phyloP scores from a whole-genome alignment of 2,329 filamentous ascomycete species.

The Verticillium dahliae region DNA sequence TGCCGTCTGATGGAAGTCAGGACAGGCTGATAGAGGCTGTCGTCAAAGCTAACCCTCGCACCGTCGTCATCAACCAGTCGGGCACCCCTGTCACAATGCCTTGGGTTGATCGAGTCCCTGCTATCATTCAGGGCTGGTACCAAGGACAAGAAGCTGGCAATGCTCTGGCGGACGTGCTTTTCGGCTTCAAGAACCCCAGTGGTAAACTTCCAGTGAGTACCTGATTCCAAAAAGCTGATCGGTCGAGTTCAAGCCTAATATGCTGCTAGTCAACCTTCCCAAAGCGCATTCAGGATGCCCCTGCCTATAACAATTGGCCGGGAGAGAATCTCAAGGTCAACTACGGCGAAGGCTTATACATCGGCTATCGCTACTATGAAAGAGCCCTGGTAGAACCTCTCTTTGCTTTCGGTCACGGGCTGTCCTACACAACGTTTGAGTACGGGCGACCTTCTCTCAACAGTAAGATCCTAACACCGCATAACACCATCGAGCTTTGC shows the following conservation, averaged over 20 bases:
- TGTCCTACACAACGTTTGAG: constrained; percentile 65
- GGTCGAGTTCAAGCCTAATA: not conserved
- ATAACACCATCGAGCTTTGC: constrained; percentile 35
- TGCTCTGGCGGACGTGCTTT: constrained; percentile 60
- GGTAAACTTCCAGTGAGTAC: constrained; percentile 56
- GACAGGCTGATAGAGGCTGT: constrained; percentile 59
- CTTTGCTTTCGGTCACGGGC: constrained; percentile 68
- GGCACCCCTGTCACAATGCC: constrained; percentile 66
- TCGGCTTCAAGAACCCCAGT: constrained; percentile 56
- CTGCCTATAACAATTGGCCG: constrained; percentile 67
- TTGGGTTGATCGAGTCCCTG: constrained; percentile 58
- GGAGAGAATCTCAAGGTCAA: constrained; percentile 61
- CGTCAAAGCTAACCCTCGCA: constrained; percentile 55
- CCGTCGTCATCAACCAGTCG: constrained; percentile 63
- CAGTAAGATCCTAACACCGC: constrained; percentile 28
- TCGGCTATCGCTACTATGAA: constrained; percentile 71
- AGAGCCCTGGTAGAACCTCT: constrained; percentile 50
- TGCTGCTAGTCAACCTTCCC: constrained; percentile 55
- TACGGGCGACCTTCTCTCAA: constrained; percentile 52
- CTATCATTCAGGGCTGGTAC: constrained; percentile 70
- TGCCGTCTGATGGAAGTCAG: constrained; percentile 54
- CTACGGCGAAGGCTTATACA: constrained; percentile 67
- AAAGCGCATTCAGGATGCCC: constrained; percentile 55
- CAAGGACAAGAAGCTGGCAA: constrained; percentile 67
- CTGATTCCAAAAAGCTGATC: not conserved